Conservation (phyloP, 2,329 filamentous ascomycete species). For the Aciculosporium take region DNA sequence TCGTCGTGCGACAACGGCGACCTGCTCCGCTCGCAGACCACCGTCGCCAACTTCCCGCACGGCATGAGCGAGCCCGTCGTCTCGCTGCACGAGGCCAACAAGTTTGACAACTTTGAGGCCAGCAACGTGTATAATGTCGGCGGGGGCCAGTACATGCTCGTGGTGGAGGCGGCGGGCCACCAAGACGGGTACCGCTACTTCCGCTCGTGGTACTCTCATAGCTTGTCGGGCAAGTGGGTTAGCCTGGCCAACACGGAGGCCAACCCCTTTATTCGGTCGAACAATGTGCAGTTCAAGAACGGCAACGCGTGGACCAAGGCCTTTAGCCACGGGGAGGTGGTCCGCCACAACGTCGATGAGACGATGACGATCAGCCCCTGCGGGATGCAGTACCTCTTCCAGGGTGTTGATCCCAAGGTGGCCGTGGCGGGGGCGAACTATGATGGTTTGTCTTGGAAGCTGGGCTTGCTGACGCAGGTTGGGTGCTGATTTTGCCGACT, state of each 20-base stretch:
- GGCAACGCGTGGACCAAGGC: constrained; percentile 48
- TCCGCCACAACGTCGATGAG: constrained; percentile 43
- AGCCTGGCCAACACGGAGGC: constrained; percentile 39
- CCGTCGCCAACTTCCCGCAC: constrained; percentile 46
- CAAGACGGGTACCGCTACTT: constrained; percentile 42
- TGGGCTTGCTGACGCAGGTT: neutral
- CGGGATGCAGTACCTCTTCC: constrained; percentile 51
- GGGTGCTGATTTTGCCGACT: too few species aligned
- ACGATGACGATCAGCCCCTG: constrained; percentile 49
- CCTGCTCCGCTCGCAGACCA: constrained; percentile 50
- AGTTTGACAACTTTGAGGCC: constrained; percentile 47
- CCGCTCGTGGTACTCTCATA: constrained; percentile 49
- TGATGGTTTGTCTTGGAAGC: neutral
- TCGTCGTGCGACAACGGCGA: constrained; percentile 53
- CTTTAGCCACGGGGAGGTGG: constrained; percentile 50
- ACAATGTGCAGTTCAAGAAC: constrained; percentile 32
- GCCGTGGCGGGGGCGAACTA: constrained; percentile 35
- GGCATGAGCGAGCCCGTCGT: constrained; percentile 39
- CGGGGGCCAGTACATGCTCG: constrained; percentile 50
- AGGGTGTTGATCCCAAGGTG: constrained; percentile 33
- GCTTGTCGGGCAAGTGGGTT: constrained; percentile 43
- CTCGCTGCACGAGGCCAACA: constrained; percentile 35
- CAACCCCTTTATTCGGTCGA: constrained; percentile 51
- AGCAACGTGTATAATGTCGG: constrained; percentile 50
- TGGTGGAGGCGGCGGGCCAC: constrained; percentile 46